phyloP scores from a whole-genome alignment of 768 basidiomycete genomes.

The Baorangia bicolor region DNA sequence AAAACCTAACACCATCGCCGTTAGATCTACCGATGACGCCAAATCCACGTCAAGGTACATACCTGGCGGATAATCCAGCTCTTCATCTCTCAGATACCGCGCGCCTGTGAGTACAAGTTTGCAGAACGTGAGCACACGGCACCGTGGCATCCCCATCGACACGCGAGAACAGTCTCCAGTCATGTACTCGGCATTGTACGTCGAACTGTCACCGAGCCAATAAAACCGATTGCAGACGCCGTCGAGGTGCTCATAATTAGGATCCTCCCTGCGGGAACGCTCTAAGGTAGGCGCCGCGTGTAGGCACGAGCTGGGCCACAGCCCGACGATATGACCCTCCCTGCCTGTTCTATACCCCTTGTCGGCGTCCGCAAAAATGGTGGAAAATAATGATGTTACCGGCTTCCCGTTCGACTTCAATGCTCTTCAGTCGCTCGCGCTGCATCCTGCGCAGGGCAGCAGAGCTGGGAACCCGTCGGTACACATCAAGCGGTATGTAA shows the following conservation, averaged over 20 bases:
- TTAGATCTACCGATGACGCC: neutral
- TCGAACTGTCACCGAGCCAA: slow-evolving; percentile 64
- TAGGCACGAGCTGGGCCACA: slow-evolving; percentile 61
- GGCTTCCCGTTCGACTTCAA: slow-evolving; percentile 58
- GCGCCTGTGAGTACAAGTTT: neutral
- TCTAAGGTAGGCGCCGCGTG: slow-evolving; percentile 49
- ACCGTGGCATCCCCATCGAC: neutral
- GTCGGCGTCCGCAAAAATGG: neutral
- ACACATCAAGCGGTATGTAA: slow-evolving; percentile 56
- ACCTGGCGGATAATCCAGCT: slow-evolving; percentile 16
- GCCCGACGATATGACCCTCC: slow-evolving; percentile 52
- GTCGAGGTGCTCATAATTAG: slow-evolving; percentile 48
- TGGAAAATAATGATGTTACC: slow-evolving; percentile 26
- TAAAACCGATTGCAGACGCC: slow-evolving; percentile 46
- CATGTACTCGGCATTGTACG: slow-evolving; percentile 47
- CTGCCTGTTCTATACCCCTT: slow-evolving; percentile 45
- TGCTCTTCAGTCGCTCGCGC: slow-evolving; percentile 59
- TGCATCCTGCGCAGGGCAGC: slow-evolving; percentile 58
- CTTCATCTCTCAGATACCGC: slow-evolving; percentile 16
- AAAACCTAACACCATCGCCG: neutral
- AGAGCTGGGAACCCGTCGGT: slow-evolving; percentile 67
- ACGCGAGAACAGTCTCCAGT: slow-evolving; percentile 29
- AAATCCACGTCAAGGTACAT: neutral
- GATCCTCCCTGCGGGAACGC: slow-evolving; percentile 68
- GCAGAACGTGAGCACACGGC: neutral